Evolutionary conservation across 805 yeast genomes (phyloP).

Genomic region (Starmerella stellata): DNA sequence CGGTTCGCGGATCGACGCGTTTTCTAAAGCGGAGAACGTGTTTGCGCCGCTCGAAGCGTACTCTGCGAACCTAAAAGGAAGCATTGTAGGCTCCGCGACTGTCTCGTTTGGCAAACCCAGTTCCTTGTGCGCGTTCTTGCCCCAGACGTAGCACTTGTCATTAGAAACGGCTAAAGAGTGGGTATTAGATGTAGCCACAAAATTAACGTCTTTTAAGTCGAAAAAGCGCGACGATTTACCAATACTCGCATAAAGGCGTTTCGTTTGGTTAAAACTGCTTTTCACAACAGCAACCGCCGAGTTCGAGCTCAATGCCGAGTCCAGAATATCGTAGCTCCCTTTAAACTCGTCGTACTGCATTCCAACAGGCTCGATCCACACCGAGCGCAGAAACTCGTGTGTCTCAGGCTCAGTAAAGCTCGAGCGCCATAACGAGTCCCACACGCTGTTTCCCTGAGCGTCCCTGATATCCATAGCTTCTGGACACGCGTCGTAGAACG

Average conservation of each 20-base stretch:
- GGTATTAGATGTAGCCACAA: slow-evolving; percentile 8
- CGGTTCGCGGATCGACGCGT: slow-evolving; percentile 4
- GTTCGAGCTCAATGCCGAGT: slow-evolving; percentile 8
- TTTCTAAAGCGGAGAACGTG: not conserved
- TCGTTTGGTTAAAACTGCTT: slow-evolving; percentile 2
- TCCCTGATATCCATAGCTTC: slow-evolving; percentile 11
- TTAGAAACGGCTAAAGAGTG: slow-evolving; percentile 13
- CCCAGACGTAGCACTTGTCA: slow-evolving; percentile 16
- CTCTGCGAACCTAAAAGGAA: not conserved
- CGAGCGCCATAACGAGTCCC: slow-evolving; percentile 12
- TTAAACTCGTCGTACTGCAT: slow-evolving; percentile 1
- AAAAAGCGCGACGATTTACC: not conserved
- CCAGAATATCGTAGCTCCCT: slow-evolving; percentile 12
- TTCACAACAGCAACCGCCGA: slow-evolving; percentile 5
- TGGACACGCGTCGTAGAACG: slow-evolving; percentile 12
- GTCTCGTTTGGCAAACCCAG: slow-evolving; percentile 13
- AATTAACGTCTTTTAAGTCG: slow-evolving; percentile 1
- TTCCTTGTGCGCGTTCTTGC: slow-evolving; percentile 14
- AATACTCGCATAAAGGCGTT: not conserved
- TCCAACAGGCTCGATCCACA: slow-evolving; percentile 5
- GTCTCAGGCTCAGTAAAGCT: slow-evolving; percentile 3
- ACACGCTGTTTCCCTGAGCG: slow-evolving; percentile 6
- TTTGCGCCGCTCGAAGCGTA: slow-evolving; percentile 6
- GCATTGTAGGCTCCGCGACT: slow-evolving; percentile 6
- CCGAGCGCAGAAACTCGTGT: slow-evolving; percentile 2